phyloP scores from a whole-genome alignment of 2,329 filamentous ascomycete species.

The Tolypocladium tropicale region DNA sequence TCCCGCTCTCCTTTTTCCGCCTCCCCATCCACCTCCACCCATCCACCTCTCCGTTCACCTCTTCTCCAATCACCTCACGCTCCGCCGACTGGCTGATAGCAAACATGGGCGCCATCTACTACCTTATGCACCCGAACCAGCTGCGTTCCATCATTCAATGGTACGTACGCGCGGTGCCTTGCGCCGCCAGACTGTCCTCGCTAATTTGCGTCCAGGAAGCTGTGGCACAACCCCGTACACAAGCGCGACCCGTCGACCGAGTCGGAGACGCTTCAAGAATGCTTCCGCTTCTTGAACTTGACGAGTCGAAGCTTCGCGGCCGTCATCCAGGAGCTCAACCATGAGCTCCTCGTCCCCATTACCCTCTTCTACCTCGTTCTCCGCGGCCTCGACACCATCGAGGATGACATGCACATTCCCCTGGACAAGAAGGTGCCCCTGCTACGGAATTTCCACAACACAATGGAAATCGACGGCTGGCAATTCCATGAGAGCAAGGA shows the following conservation, averaged over 20 bases:
- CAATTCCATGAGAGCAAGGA: constrained; percentile 82
- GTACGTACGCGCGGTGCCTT: constrained; percentile 36
- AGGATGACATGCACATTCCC: constrained; percentile 93
- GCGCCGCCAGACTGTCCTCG: not conserved
- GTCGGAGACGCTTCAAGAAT: constrained; percentile 61
- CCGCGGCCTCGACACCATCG: constrained; percentile 91
- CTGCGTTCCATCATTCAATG: constrained; percentile 82
- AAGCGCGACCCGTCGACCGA: constrained; percentile 69
- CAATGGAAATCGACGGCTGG: constrained; percentile 80
- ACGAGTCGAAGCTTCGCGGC: constrained; percentile 89
- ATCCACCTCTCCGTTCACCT: not conserved
- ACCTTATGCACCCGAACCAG: constrained; percentile 63
- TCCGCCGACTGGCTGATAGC: constrained; percentile 3
- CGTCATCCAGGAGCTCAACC: constrained; percentile 92
- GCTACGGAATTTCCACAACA: constrained; percentile 69
- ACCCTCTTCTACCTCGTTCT: constrained; percentile 88
- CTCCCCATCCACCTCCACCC: not conserved
- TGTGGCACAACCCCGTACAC: constrained; percentile 94
- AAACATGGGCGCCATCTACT: constrained; percentile 59
- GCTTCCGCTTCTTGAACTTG: constrained; percentile 75
- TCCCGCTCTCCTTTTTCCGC: not conserved
- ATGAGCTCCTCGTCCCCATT: constrained; percentile 82
- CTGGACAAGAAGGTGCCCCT: constrained; percentile 76
- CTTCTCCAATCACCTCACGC: not conserved
- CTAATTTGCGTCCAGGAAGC: constrained; percentile 54